Evolutionary conservation across 257 asterid genomes (phyloP).

Genomic region (Leptodermis oblonga): DNA sequence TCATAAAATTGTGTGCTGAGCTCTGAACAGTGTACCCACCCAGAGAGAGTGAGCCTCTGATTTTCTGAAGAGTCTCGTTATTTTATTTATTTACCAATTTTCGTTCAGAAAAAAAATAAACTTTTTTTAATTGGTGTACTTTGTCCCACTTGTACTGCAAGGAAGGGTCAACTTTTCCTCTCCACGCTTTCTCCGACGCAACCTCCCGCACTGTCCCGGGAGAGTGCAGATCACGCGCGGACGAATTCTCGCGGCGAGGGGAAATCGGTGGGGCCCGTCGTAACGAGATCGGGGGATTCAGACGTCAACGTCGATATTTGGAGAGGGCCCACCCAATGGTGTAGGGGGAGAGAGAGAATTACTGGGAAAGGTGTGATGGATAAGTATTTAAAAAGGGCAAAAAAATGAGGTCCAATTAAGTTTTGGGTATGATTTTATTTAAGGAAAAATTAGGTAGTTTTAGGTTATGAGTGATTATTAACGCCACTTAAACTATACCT

Average conservation of each 20-base stretch:
- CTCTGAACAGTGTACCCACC: background rate
- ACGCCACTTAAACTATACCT: background rate
- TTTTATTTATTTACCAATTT: constrained; percentile 15
- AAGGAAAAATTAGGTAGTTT: background rate
- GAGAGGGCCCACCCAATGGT: constrained; percentile 8
- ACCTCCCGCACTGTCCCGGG: background rate
- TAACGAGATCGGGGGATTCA: constrained; percentile 18
- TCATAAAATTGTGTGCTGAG: constrained; percentile 5
- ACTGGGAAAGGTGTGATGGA: constrained; percentile 10
- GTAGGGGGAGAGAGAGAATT: background rate
- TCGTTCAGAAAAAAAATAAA: constrained; percentile 24
- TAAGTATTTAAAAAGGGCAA: background rate
- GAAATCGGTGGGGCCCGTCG: constrained; percentile 12
- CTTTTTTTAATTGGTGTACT: constrained; percentile 28
- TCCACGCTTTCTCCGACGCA: background rate
- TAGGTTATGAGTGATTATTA: background rate
- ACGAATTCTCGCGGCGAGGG: background rate
- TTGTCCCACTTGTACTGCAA: constrained; percentile 24
- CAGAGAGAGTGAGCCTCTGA: constrained; percentile 14
- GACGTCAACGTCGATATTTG: constrained; percentile 15
- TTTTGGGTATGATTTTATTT: background rate
- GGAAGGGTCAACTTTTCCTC: constrained; percentile 15
- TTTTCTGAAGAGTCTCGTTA: too few species aligned
- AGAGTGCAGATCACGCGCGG: constrained; percentile 12
- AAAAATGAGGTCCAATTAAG: background rate